phyloP scores from a whole-genome alignment of 805 yeast species.

The Kodamaea hsintzibuensis region DNA sequence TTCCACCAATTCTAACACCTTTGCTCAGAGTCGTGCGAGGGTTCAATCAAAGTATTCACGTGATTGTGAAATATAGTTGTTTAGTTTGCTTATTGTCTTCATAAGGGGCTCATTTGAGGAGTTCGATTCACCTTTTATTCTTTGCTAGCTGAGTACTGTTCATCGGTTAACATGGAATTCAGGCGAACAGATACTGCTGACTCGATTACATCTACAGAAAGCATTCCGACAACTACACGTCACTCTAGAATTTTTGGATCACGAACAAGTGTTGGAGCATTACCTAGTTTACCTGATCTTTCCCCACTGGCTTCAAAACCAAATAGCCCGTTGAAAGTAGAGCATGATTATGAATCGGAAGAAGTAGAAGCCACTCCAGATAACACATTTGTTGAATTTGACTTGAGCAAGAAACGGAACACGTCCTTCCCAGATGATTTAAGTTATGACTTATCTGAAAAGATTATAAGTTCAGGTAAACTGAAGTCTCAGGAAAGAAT shows the following conservation, averaged over 20 bases:
- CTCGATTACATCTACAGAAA: conserved; percentile 11
- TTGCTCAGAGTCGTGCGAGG: neutral
- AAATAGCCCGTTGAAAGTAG: neutral
- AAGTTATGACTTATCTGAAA: neutral
- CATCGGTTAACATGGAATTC: conserved; percentile 4
- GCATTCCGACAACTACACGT: conserved; percentile 8
- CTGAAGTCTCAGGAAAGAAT: conserved; percentile 7
- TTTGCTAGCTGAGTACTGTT: neutral
- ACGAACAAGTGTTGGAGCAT: conserved; percentile 19
- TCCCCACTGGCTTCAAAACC: conserved; percentile 1
- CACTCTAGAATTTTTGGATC: conserved; percentile 14
- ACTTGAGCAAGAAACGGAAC: conserved; percentile 19
- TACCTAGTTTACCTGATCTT: conserved; percentile 24
- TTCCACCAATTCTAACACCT: neutral
- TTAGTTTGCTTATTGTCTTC: neutral
- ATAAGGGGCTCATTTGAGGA: neutral
- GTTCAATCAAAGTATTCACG: too few relatives aligned
- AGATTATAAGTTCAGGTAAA: conserved; percentile 8
- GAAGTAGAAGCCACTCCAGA: conserved; percentile 11
- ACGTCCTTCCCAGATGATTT: conserved; percentile 2
- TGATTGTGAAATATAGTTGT: neutral
- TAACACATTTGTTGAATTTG: conserved; percentile 30
- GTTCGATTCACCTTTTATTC: neutral
- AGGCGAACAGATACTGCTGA: conserved; percentile 12
- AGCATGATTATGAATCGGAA: neutral